phyloP scores from a whole-genome alignment of 164 flowering plant species.

The Kingdonia uniflora region DNA sequence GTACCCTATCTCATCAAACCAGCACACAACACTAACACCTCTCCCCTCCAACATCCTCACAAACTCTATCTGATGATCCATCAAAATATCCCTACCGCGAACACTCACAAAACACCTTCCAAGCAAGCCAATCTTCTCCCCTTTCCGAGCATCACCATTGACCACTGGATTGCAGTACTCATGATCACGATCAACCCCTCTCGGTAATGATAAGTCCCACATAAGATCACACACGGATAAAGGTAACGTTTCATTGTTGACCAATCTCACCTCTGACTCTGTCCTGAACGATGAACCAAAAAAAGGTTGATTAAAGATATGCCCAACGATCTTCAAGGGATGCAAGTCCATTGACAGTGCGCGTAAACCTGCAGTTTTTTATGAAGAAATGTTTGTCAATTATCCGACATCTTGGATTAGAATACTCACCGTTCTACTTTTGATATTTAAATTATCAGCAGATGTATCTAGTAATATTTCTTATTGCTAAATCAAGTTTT shows the following conservation, averaged over 20 bases:
- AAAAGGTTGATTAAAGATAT: constrained; percentile 24
- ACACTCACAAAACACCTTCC: constrained; percentile 23
- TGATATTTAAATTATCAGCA: too few relatives aligned
- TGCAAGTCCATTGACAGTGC: constrained; percentile 8
- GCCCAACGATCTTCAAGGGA: constrained; percentile 26
- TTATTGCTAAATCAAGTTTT: too few relatives aligned
- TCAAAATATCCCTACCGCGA: constrained; percentile 22
- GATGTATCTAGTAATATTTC: too few relatives aligned
- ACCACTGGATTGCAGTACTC: constrained; percentile 22
- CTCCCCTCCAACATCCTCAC: constrained; percentile 17
- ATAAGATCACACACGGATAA: constrained; percentile 14
- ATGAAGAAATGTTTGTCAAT: too few relatives aligned
- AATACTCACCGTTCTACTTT: too few relatives aligned
- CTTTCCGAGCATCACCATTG: background rate
- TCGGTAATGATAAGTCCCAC: constrained; percentile 31
- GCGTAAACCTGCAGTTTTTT: constrained; percentile 25
- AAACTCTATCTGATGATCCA: constrained; percentile 23
- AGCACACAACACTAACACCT: constrained; percentile 5
- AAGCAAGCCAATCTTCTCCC: constrained; percentile 3
- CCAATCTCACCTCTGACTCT: constrained; percentile 20
- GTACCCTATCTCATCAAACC: constrained; percentile 1
- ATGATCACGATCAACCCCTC: constrained; percentile 31
- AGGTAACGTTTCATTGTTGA: constrained; percentile 15
- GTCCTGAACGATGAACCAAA: constrained; percentile 27
- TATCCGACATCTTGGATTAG: too few relatives aligned